Evolutionary conservation across 306 rosid species (phyloP).

Genomic region (Fragaria vesca): DNA sequence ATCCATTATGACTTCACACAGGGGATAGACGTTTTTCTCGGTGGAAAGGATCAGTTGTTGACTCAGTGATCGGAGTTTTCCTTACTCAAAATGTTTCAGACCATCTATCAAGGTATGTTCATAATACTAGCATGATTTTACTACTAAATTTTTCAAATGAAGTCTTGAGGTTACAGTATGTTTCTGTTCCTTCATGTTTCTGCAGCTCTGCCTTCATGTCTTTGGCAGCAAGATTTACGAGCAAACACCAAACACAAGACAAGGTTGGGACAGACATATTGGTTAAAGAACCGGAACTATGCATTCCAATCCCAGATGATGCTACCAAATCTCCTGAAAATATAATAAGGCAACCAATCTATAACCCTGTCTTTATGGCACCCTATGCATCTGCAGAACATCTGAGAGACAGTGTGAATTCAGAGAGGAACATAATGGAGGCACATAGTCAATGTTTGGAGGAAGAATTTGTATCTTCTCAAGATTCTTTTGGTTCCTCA

Average conservation of each 20-base stretch:
- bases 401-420: constrained; percentile 32
- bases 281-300: constrained; percentile 47
- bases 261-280: constrained; percentile 31
- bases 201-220: constrained; percentile 99
- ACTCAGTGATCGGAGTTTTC: constrained; percentile 90
- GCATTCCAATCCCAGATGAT: constrained; percentile 40
- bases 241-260: constrained; percentile 35
- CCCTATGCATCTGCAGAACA: constrained; percentile 36
- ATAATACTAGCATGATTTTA: constrained; percentile 9
- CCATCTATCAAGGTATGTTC: constrained; percentile 84
- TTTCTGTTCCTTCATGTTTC: constrained; percentile 25
- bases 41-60: constrained; percentile 99
- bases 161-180: constrained; percentile 13
- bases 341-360: constrained; percentile 37
- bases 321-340: constrained; percentile 41
- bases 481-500: constrained; percentile 75
- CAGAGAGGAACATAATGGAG: constrained; percentile 26
- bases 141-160: constrained; percentile 14
- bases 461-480: constrained; percentile 71
- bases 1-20: constrained; percentile 35
- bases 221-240: constrained; percentile 67
- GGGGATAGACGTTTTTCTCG: constrained; percentile 93
- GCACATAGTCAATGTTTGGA: constrained; percentile 44
- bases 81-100: constrained; percentile 98
- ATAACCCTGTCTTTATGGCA: constrained; percentile 32